Base-by-base conservation (phyloP, 306 rosid genomes). In the Cicer yamashitae region DNA sequence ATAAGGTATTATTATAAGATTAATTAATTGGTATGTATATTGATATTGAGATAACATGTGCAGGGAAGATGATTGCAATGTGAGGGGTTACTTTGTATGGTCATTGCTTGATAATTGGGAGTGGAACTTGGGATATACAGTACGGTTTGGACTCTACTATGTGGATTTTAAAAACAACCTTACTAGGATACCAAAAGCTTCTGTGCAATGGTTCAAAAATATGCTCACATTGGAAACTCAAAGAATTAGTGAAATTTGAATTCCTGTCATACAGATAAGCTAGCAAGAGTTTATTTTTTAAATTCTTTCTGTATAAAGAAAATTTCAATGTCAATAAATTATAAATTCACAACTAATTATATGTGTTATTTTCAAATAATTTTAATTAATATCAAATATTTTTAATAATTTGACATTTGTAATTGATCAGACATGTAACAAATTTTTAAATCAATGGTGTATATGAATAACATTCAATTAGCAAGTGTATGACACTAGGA, bases 41-140 rank as follows among this genome's bases (percentile, higher is more conserved):
- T 18, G 59, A 74, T 82, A 15, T 14, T 83, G 34, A 84, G 66
- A 81, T 60, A 66, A 57, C 17, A 67, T 51, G 52, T 77, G 10
- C 89, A 91, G 98, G 90, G 63, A 90, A 84, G 96, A 91, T 54
- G 80, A 80, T 60, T 91, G 97, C 64, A 86, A 94, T 58, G 89
- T 94, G 2, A 82, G 79, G 1, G 98, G 98, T 60, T 94, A 94
- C 83, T 94, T 88, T 63, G 96, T 87, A 67, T 94, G 98, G 98
- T 91, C 98, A 25, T 82, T 94, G 82, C 96, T 94, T 38, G 98
- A 94, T 79, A 94, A 91, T 74, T 94, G 98, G 98, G 94, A 94
- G 72, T 94, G 98, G 97, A 94, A 94, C 82, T 12, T 83, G 87
- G 98, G 98, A 34, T 94, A 86, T 54, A 88, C 90, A 6, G 93